Base-by-base conservation (phyloP, 306 rosid genomes). In the Dryas alaskensis region DNA sequence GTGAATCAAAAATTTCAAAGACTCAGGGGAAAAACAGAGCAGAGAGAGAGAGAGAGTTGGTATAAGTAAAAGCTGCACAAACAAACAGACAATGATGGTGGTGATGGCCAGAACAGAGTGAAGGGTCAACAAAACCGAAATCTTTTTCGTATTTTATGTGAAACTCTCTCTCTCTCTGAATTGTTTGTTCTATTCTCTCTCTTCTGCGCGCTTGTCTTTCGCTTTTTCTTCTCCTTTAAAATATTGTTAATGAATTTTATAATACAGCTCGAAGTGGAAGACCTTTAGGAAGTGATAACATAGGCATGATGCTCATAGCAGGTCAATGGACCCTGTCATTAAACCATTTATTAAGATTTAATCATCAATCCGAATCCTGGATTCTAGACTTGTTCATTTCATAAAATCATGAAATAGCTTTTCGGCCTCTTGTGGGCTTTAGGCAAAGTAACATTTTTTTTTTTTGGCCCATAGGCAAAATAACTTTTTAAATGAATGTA, bases 51-150 rank as follows among this genome's bases (percentile, higher is more conserved):
- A 54, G 68, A 57, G 67, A 73, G 75, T 49, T 68, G 48, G 69
- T 13, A 83, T 71, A 66, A 81, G 84, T 52, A 64, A 82, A 86
- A 67, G 89, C 83, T 76, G 87, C 60, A 81, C 69, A 78, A 22
- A 22, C 22, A 22, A 83, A 73, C 72, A 75, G 81, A 79, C 83
- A 85, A 81, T 78, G 88, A 85, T 84, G 86, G 84, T n/a, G 81
- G 84, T n/a, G 81, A 89, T 53, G 70, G 80, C 60, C 79, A 84
- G 79, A 82, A 81, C 72, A 82, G 81, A 67, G 66, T 50, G 82
- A 83, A 77, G 78, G 86, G 78, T 81, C 75, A 86, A 83, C 83
- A 78, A 69, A 81, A 88, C 80, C 83, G 75, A 79, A 76, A 49
- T 68, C 67, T 53, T 75, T 69, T 84, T 39, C 78, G 84, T 82